Base-by-base conservation (phyloP, 1,284 basidiomycete species). In the Ceratobasidium papillatum region DNA sequence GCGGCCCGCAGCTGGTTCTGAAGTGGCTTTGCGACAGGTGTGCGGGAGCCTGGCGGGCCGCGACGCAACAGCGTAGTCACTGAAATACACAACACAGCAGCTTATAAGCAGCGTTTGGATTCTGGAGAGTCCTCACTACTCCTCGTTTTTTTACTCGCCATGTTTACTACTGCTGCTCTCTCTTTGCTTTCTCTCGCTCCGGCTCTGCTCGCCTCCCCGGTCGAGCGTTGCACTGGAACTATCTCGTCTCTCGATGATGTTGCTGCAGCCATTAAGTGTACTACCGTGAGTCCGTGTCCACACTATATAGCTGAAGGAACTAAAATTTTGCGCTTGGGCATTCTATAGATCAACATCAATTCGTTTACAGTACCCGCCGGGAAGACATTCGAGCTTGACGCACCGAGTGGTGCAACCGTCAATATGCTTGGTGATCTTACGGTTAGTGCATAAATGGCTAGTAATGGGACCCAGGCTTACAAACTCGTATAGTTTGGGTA, bases 201-300 rank as follows among this genome's bases (percentile, higher is more conserved):
- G 12, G 52, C 27, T 34, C 36, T 69, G 11, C 36, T 45, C 25
- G 66, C 66, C 0, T 56, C 52, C 19, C 66, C 66, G 9, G 71
- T 73, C 9, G 62, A 73, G 62, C 75, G 75, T 38, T 75, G 75
- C 62, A 75, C 75, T 34, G 75, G 75, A n/a, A 75, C 75, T 22
- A 75, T 75, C 41, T 73, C 75, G 7, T 73, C 68, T 36, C 62
- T 73, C n/a, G 11, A 14, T 11, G 68, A 72, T n/a, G 75, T 75
- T 27, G 68, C 75, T 7, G 75, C 68, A 27, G 75, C 75, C 49
- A 51, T 73, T 51, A 52, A 56, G 51, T 75, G 68, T 38, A 73
- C 75, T 7, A 72, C 69, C 1, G 66, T 69, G 1, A 27, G 66
- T 47, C 30, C 25, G 14, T 3, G 51, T 25, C 17, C 43, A 14